These are phyloP conservation scores for Stereocaulon alpinum DNA, from an alignment of 495 filamentous ascomycete species.

Conservation along the genomic window DNA sequence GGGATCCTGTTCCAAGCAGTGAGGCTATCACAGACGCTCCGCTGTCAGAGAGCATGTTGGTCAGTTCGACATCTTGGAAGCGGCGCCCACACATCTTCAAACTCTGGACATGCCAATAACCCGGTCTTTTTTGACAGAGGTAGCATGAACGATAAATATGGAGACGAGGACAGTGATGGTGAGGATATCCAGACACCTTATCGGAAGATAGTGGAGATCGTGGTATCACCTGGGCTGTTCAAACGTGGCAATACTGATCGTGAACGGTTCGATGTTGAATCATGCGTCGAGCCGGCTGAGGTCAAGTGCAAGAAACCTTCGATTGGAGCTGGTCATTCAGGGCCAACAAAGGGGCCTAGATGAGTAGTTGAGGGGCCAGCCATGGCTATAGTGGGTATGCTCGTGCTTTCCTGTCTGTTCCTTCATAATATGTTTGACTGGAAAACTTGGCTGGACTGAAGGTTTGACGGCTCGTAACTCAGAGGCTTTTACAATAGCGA, in stretches of 20 bases:
- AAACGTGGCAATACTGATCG: slow-evolving; percentile 20
- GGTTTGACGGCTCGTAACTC: too few relatives aligned
- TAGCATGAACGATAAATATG: slow-evolving; percentile 10
- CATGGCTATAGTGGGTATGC: too few relatives aligned
- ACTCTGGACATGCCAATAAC: not conserved
- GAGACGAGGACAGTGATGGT: slow-evolving; percentile 8
- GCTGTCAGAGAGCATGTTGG: slow-evolving; percentile 22
- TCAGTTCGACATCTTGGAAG: slow-evolving; percentile 11
- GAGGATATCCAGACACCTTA: not conserved
- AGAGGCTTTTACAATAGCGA: too few relatives aligned
- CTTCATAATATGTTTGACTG: too few relatives aligned
- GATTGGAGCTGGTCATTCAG: not conserved
- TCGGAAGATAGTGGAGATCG: slow-evolving; percentile 18
- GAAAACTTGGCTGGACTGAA: too few relatives aligned
- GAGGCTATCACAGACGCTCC: slow-evolving; percentile 18
- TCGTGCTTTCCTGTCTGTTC: too few relatives aligned
- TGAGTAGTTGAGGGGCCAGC: not conserved
- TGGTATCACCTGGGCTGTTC: slow-evolving; percentile 19
- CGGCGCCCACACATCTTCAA: not conserved
- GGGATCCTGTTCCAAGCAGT: slow-evolving; percentile 17
- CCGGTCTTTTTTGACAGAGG: slow-evolving; percentile 7
- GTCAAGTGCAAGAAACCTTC: slow-evolving; percentile 13
- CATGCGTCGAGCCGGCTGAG: slow-evolving; percentile 3
- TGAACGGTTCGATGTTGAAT: slow-evolving; percentile 14
- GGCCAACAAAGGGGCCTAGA: not conserved